Evolutionary conservation across 2,329 filamentous ascomycete species (phyloP).

Genomic region (Colletotrichum cordylinicola): DNA sequence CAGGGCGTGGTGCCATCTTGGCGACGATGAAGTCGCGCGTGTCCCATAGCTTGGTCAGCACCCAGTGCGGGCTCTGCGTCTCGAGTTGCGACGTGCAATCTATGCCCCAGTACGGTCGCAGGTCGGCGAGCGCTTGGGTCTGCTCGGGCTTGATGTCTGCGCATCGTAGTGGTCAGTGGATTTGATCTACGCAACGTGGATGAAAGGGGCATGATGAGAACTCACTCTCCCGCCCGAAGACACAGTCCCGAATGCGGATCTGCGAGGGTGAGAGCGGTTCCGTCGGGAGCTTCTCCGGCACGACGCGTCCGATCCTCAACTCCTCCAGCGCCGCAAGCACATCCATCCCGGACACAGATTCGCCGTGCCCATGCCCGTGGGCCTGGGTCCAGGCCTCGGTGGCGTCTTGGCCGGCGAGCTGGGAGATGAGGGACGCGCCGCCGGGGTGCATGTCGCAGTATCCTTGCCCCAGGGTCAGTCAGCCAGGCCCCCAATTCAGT

Average conservation of each 20-base stretch:
- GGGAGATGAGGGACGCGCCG: not conserved
- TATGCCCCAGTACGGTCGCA: not conserved
- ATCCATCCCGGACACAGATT: not conserved
- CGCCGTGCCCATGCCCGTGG: not conserved
- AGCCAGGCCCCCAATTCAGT: too few species aligned
- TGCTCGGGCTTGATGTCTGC: not conserved
- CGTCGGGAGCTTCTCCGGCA: not conserved
- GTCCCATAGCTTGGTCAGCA: not conserved
- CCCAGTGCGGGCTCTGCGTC: not conserved
- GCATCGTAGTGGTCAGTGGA: not conserved
- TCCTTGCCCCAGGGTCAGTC: not conserved
- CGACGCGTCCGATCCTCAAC: not conserved
- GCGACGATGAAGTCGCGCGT: not conserved
- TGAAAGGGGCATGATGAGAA: not conserved
- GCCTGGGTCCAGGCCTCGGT: not conserved
- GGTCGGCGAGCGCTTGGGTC: not conserved
- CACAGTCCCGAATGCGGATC: not conserved
- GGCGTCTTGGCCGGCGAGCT: not conserved
- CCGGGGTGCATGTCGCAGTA: constrained; percentile 1
- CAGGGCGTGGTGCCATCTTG: not conserved
- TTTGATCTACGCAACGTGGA: not conserved
- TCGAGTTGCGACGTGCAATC: not conserved
- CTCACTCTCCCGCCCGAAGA: not conserved
- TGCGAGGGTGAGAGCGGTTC: not conserved
- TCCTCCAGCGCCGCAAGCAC: not conserved